Evolutionary conservation across 768 basidiomycete genomes (phyloP), one percentile per base, ranked within the genome.

Genomic region (Cantharellus anzutake): DNA sequence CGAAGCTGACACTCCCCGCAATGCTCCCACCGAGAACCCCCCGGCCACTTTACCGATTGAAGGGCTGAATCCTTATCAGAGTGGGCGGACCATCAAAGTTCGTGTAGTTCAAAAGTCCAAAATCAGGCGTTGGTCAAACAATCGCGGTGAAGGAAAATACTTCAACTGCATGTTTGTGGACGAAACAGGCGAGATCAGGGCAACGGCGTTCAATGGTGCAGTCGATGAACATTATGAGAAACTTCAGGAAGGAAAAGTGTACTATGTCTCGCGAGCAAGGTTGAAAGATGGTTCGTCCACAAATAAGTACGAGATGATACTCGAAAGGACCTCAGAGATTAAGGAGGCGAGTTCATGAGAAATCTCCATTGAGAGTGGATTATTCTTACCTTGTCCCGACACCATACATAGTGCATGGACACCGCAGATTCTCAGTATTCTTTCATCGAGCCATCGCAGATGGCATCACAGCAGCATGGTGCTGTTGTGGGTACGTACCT

Each of bases 41-140:
- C 63, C 67, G 39, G 68, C 0, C 69, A 82, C 40, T 83, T 83
- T 83, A 70, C 94, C 93, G 2, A 98, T 99, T 64, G 94, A 96
- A 68, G 86, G 83, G 3, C 78, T 98, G 52, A 92, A 86, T 67
- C 94, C 94, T 4, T 98, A 97, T 66, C 91, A 96, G 71, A 97
- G 94, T 73, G 89, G 89, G 70, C 98, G 96, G 96, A 92, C 88
- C 5, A 94, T 98, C 75, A 92, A 91, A 69, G 94, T 89, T 38
- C 84, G 89, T 48, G 89, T 97, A 56, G 85, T 82, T 7, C 80
- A 86, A 63, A 97, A 94, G 70, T 80, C 80, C 1, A 94, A 97
- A 0, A 81, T 98, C 67, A 84, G 80, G 65, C 78, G 79, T n/a
- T 99, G 84, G 80, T 84, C 86, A 2, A 98, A 94, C 69, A 74